Conservation (phyloP, 148 eudicot genomes). For the Rhododendron williamsianum region DNA sequence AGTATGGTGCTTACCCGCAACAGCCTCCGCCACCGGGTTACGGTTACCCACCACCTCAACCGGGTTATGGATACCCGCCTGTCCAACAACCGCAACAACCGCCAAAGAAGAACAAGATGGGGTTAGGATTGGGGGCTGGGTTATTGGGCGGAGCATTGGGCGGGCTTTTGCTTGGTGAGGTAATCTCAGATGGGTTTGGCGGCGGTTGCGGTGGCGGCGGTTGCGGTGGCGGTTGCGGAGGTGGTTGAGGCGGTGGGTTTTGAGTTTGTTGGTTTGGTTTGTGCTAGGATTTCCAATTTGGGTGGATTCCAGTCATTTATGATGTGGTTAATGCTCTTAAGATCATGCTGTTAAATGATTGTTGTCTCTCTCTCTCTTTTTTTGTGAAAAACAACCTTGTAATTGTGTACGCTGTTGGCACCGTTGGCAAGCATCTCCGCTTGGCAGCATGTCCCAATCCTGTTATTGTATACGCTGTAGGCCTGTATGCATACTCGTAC, state of each 20-base stretch:
- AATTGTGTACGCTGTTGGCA: not conserved
- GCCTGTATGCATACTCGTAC: not conserved
- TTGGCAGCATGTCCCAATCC: too few species aligned
- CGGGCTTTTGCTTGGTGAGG: conserved; percentile 55
- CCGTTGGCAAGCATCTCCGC: too few species aligned
- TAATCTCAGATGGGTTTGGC: conserved; percentile 27
- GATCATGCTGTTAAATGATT: not conserved
- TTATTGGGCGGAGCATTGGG: conserved; percentile 64
- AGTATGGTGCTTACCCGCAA: not conserved
- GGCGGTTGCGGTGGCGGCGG: not conserved
- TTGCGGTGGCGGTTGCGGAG: not conserved
- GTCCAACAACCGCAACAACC: conserved; percentile 14
- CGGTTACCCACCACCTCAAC: conserved; percentile 18
- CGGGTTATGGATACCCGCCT: conserved; percentile 8
- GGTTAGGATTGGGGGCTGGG: conserved; percentile 61
- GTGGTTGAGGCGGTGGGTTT: not conserved
- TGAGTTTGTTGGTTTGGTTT: not conserved
- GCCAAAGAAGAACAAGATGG: conserved; percentile 45
- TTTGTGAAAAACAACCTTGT: not conserved
- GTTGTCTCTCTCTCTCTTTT: not conserved
- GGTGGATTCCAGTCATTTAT: not conserved
- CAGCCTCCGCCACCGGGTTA: conserved; percentile 9
- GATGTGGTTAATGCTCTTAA: not conserved
- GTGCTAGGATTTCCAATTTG: not conserved
- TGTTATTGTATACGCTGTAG: too few species aligned